Evolutionary conservation across 2,329 filamentous ascomycete species (phyloP), one percentile per base, ranked within the genome.

Genomic region (Fusarium gaditjirri): DNA sequence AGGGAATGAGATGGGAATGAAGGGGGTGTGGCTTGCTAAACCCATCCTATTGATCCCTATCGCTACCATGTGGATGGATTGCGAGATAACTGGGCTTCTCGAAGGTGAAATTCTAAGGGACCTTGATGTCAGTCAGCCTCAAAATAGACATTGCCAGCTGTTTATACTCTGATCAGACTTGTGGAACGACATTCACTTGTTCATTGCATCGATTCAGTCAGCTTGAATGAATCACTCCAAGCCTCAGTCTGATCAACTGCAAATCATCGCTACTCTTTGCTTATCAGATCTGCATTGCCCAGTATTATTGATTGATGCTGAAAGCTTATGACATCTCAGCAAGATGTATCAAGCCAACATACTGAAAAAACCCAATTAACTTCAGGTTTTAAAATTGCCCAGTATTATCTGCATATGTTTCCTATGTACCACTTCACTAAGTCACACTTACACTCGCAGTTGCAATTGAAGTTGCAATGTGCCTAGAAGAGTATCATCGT

Each of bases 21-120:
- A 55, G 60, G 65, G 70, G 60, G 66, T 57, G 70, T 71, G 70
- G 56, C 52, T 59, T 58, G 50, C 49, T 27, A 46, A 67, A 47
- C 43, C 54, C 23, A 53, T 64, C 65, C 42, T 65, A 71, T 67
- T 61, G 62, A 69, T 62, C 35, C 46, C 56, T 70, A 73, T 67
- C 41, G 9, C 42, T 41, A 35, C 64, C 65, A 55, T 49, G 54
- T 60, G 55, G 39, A 65, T 65, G 61, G 53, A 65, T 47, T 60
- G 33, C 17, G 43, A 70, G 61, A 70, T 65, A 61, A 33, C 67
- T 50, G 43, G 61, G 49, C 55, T 66, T 53, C 61, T 56, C 44
- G 33, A 66, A 53, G 55, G 47, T 63, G 56, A 44, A 49, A 35
- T 49, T 56, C 38, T 47, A 59, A 36, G 52, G 65, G 31, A 56